Conservation (phyloP, 2,329 filamentous ascomycete species). For the Daldinia sp. region DNA sequence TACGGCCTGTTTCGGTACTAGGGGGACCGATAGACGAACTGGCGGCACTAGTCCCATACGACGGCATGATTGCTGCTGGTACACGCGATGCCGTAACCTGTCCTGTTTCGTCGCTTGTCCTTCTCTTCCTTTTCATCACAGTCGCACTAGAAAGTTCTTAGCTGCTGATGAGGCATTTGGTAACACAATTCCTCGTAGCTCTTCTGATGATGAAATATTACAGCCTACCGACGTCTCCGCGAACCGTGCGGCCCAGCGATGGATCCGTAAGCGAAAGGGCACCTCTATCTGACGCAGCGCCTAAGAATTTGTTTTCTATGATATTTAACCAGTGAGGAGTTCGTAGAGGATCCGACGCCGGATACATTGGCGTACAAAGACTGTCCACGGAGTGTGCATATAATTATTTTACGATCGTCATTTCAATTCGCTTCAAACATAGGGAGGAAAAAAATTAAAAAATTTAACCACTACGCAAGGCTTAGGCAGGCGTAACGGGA, state of each 20-base stretch:
- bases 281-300: neutral
- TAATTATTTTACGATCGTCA: constrained; percentile 8
- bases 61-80: constrained; percentile 38
- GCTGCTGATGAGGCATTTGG: constrained; percentile 33
- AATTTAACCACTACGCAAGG: neutral
- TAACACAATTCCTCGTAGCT: constrained; percentile 26
- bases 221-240: constrained; percentile 35
- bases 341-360: constrained; percentile 4
- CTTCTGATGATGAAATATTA: constrained; percentile 35
- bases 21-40: constrained; percentile 39
- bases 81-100: constrained; percentile 24
- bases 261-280: constrained; percentile 14
- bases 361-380: constrained; percentile 10
- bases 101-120: constrained; percentile 23
- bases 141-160: constrained; percentile 21
- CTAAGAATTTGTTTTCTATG: neutral
- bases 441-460: neutral
- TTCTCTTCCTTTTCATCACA: constrained; percentile 34
- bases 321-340: constrained; percentile 2
- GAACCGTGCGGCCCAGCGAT: constrained; percentile 13
- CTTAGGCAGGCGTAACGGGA: constrained; percentile 9
- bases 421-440: constrained; percentile 5
- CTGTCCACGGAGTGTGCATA: neutral
- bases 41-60: constrained; percentile 38
- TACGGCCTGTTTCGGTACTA: constrained; percentile 33